A percentile compares a stretch with the other conserved stretches of the same genome.
Evolutionary conservation across 805 yeast species (phyloP).

Genomic region (Wickerhamomyces strasburgensis): DNA sequence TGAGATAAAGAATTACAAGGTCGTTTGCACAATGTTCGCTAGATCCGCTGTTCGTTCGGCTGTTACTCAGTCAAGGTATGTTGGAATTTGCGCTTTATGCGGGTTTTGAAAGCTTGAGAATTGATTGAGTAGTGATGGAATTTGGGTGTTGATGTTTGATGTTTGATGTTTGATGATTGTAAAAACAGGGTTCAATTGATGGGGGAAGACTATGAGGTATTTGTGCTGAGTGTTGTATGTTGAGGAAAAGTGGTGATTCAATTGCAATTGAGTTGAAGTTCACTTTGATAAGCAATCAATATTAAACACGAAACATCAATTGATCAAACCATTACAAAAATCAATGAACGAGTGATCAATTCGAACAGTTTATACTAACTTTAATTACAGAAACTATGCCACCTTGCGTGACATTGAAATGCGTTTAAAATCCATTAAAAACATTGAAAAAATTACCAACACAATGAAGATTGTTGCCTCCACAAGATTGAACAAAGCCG

Average conservation of each 20-base stretch:
- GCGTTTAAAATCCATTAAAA: constrained; percentile 96
- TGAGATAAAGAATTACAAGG: too few relatives aligned
- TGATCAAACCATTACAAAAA: not conserved
- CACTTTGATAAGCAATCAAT: not conserved
- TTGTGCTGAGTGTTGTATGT: too few relatives aligned
- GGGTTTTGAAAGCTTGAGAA: too few relatives aligned
- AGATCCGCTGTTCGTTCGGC: constrained; percentile 29
- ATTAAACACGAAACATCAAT: not conserved
- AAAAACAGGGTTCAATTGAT: too few relatives aligned
- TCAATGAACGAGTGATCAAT: too few relatives aligned
- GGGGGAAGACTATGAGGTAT: too few relatives aligned
- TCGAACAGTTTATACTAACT: constrained; percentile 14
- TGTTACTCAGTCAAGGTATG: constrained; percentile 26
- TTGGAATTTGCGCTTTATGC: too few relatives aligned
- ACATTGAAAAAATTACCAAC: constrained; percentile 98
- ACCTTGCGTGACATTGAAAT: constrained; percentile 97
- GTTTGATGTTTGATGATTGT: too few relatives aligned
- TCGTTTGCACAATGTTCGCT: constrained; percentile 27
- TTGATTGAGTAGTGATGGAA: too few relatives aligned
- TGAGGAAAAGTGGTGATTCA: too few relatives aligned
- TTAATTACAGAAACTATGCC: constrained; percentile 76
- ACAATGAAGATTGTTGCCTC: constrained; percentile 99
- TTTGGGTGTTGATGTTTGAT: too few relatives aligned
- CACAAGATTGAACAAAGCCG: constrained; percentile 92
- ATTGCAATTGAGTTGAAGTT: not conserved